Evolutionary conservation across 2,329 filamentous ascomycete genomes (phyloP).

Genomic region (Karstenula rhodostoma): DNA sequence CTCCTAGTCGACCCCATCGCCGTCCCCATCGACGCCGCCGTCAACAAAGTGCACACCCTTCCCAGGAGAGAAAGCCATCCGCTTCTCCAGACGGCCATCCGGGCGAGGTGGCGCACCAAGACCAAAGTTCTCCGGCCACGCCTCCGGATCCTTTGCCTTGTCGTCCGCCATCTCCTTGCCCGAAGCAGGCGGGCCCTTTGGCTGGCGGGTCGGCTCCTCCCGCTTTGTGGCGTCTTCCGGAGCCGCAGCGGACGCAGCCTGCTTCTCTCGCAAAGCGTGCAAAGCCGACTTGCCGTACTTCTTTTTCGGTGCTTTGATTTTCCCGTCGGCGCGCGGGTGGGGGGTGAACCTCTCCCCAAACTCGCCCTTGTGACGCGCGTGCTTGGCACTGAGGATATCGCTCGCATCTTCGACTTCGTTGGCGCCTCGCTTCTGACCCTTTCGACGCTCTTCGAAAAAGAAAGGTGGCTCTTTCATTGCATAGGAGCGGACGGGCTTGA

Average conservation of each 20-base stretch:
- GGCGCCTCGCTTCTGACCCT: not conserved
- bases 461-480: too few species aligned
- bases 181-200: not conserved
- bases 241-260: not conserved
- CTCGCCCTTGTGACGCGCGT: too few species aligned
- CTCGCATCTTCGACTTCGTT: too few species aligned
- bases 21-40: not conserved
- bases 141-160: not conserved
- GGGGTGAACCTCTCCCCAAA: too few species aligned
- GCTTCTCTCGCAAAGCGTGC: not conserved
- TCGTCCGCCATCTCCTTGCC: not conserved
- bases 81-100: not conserved
- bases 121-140: not conserved
- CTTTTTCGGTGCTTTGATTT: not conserved
- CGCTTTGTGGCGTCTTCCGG: not conserved
- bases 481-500: too few species aligned
- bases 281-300: not conserved
- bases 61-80: not conserved
- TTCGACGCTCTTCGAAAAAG: not conserved
- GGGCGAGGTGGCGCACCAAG: not conserved
- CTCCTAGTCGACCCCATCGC: not conserved
- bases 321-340: too few species aligned
- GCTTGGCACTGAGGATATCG: too few species aligned
- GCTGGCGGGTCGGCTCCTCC: not conserved
- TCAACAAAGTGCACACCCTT: not conserved